These are phyloP conservation scores for Pythium dissimile DNA, from an alignment of 352 stramenopile genomes.

Conservation along the genomic window DNA sequence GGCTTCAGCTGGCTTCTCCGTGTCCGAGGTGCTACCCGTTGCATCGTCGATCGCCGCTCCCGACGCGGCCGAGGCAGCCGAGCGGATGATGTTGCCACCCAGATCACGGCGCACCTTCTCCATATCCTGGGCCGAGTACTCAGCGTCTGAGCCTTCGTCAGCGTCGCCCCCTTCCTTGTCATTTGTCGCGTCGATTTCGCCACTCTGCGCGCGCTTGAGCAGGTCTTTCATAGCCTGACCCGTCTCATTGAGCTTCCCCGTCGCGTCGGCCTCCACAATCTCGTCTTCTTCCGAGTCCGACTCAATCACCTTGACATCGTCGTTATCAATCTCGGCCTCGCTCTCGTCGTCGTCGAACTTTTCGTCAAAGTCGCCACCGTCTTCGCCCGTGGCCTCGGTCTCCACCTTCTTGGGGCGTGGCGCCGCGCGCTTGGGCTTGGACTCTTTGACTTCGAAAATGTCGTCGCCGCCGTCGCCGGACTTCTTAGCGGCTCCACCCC, in stretches of 20 bases:
- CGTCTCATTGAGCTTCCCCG: conserved; percentile 76
- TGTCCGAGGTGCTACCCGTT: conserved; percentile 20
- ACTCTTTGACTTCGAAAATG: conserved; percentile 65
- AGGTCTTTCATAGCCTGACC: conserved; percentile 83
- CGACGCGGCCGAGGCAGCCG: conserved; percentile 39
- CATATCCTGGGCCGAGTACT: conserved; percentile 80
- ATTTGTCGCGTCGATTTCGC: conserved; percentile 58
- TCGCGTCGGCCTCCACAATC: conserved; percentile 63
- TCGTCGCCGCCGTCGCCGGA: conserved; percentile 41
- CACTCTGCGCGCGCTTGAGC: conserved; percentile 72
- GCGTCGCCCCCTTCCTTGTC: conserved; percentile 44
- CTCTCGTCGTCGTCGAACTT: conserved; percentile 88
- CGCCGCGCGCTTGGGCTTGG: conserved; percentile 39
- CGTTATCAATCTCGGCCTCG: conserved; percentile 76
- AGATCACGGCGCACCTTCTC: conserved; percentile 77
- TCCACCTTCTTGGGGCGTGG: conserved; percentile 47
- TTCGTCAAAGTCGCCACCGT: conserved; percentile 85
- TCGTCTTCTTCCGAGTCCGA: conserved; percentile 80
- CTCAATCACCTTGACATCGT: conserved; percentile 56
- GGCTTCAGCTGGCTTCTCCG: conserved; percentile 12
- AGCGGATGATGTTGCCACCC: conserved; percentile 77
- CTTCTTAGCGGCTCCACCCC: conserved; percentile 37
- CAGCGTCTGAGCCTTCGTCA: conserved; percentile 51
- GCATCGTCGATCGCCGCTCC: conserved; percentile 2
- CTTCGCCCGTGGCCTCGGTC: conserved; percentile 64